phyloP scores from a whole-genome alignment of 2,329 filamentous ascomycete species.

The Scedosporium minutisporum region DNA sequence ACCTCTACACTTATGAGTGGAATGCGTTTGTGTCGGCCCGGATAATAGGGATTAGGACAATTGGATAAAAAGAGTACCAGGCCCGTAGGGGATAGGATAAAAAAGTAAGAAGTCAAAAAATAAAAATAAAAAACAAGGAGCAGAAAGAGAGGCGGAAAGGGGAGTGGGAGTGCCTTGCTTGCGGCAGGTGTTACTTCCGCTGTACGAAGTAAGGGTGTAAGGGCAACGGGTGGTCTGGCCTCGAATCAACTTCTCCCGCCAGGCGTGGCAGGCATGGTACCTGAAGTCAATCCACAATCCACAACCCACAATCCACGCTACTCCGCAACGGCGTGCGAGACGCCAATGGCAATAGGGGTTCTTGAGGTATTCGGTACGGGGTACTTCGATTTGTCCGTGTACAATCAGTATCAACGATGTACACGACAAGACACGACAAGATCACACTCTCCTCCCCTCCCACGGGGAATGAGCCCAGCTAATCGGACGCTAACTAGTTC shows the following conservation, averaged over 20 bases:
- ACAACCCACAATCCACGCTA: background rate
- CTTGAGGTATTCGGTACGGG: background rate
- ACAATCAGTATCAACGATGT: too few species aligned
- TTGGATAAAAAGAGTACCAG: constrained; percentile 1
- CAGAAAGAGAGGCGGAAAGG: background rate
- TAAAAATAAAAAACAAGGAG: background rate
- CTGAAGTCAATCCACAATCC: background rate
- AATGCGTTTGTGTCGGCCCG: background rate
- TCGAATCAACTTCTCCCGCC: background rate
- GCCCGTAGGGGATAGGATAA: background rate
- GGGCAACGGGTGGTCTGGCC: too few species aligned
- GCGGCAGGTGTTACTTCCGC: background rate
- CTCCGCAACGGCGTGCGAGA: constrained; percentile 1
- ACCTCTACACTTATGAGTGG: constrained; percentile 3
- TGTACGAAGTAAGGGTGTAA: too few species aligned
- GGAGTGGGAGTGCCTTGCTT: constrained; percentile 1
- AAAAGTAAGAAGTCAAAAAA: background rate
- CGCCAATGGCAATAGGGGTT: background rate
- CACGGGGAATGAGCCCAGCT: too few species aligned
- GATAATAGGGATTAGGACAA: constrained; percentile 3
- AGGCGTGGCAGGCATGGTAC: background rate
- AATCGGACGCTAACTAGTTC: background rate
- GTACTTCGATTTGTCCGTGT: too few species aligned
- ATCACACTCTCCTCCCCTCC: too few species aligned
- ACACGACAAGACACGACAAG: too few species aligned